Base-by-base conservation (phyloP, 805 yeast genomes). In the Hanseniaspora jakobsenii region DNA sequence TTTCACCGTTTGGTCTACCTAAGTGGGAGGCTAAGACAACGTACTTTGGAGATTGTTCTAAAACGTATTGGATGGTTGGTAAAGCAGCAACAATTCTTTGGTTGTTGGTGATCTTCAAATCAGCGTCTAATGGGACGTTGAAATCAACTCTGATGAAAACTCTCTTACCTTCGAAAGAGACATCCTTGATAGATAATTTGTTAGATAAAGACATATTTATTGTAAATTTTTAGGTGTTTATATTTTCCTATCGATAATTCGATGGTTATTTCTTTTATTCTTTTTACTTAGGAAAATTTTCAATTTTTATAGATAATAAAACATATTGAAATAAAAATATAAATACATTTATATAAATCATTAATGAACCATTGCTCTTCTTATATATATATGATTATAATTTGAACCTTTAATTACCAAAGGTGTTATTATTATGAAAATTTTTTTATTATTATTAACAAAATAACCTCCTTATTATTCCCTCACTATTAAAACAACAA, bases 1-100 rank as follows among this genome's bases (percentile, higher is more conserved):
- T 73, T 70, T 84, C 86, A 65, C 99, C 99, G 65, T 91, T 91
- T 67, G 99, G 99, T 73, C 99, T 86, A 62, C 99, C 99, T 66
- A 91, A 75, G 67, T 91, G 99, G 50, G 97, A 87, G 53, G 96
- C 97, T 57, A 91, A 76, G 55, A 91, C 72, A 54, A 91, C 79
- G 54, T 77, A 84, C 74, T 81, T 85, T 63, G 99, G 95, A 60
- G 81, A 75, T 55, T 89, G 80, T 63, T 83, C 89, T 64, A 82
- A 71, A 44, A 89, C 96, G 66, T 89, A 91, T 69, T 93, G 67
- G 72, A 91, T 91, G 56, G 99, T 89, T 66, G 99, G 99, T 59
- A 93, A 71, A 55, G 99, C 98, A 65, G 98, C 99, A 59, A 87
- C 97, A 62, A 91, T 91, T 72, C 99, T 81, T 73, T 91, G 97